phyloP scores from a whole-genome alignment of 345 rosid species.

The Rhodamnia rubescens region DNA sequence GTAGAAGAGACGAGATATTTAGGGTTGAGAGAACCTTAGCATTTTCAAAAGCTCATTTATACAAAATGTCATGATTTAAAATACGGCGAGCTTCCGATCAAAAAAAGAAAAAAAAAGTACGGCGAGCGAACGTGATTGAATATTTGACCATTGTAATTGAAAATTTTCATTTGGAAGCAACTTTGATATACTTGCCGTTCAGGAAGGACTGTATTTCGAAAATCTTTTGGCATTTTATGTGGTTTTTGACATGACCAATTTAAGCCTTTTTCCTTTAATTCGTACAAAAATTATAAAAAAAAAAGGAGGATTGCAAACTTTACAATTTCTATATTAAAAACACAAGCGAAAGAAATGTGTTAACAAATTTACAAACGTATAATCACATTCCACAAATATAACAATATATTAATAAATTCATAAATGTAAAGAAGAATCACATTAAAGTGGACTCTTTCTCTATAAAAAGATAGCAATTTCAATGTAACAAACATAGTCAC shows the following conservation, averaged over 20 bases:
- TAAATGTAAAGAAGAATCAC: neutral
- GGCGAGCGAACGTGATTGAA: neutral
- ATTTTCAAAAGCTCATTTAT: neutral
- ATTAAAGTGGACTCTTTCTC: neutral
- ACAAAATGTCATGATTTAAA: neutral
- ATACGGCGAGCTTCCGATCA: neutral
- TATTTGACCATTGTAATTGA: neutral
- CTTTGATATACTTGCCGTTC: neutral
- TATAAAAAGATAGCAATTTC: neutral
- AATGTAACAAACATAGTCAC: neutral
- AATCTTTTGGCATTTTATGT: neutral
- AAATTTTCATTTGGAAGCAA: neutral
- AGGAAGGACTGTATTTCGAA: neutral
- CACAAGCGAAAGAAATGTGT: too few species aligned
- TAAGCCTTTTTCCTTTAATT: neutral
- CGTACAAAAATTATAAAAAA: neutral
- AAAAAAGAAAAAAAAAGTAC: neutral
- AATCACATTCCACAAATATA: neutral
- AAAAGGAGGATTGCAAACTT: neutral
- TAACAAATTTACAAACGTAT: too few species aligned
- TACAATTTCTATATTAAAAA: too few species aligned
- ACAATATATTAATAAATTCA: neutral
- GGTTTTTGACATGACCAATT: neutral
- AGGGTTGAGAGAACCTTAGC: neutral
- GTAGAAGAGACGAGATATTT: neutral